A percentile compares a stretch with the other conserved stretches of the same genome.
Evolutionary conservation across 2,329 filamentous ascomycete species (phyloP).

Genomic region (Colletotrichum tofieldiae): DNA sequence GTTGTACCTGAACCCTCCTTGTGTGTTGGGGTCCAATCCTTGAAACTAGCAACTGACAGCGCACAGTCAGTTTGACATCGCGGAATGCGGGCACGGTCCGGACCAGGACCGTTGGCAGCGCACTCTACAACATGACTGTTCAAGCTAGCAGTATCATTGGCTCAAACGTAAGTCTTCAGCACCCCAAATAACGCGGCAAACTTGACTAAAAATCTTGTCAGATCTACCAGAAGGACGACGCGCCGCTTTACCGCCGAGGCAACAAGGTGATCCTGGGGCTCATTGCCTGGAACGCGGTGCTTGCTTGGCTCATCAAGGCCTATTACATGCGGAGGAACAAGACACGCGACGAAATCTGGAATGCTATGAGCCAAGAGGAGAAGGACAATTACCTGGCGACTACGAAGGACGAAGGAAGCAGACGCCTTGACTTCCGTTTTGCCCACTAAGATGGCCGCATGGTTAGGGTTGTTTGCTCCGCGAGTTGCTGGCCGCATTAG

Average conservation of each 20-base stretch:
- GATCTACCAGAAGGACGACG: slow-evolving; percentile 58
- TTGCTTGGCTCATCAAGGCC: slow-evolving; percentile 49
- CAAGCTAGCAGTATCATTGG: slow-evolving; percentile 61
- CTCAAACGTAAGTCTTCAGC: slow-evolving; percentile 52
- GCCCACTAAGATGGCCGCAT: slow-evolving; percentile 46
- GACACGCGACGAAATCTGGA: slow-evolving; percentile 49
- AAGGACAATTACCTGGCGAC: slow-evolving; percentile 56
- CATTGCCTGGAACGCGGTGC: slow-evolving; percentile 53
- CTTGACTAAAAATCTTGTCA: not conserved
- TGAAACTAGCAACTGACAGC: slow-evolving; percentile 53
- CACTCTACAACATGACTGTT: slow-evolving; percentile 72
- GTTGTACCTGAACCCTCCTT: not conserved
- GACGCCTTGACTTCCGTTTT: slow-evolving; percentile 53
- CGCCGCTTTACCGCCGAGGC: slow-evolving; percentile 61
- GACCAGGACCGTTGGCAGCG: slow-evolving; percentile 73
- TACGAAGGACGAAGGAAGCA: slow-evolving; percentile 60
- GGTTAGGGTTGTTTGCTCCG: not conserved
- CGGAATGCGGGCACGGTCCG: slow-evolving; percentile 75
- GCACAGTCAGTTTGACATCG: slow-evolving; percentile 71
- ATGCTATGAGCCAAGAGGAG: slow-evolving; percentile 51
- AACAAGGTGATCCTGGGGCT: slow-evolving; percentile 60
- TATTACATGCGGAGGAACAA: slow-evolving; percentile 53
- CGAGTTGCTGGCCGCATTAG: no score
- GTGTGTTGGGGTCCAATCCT: not conserved
- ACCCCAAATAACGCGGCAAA: not conserved